Evolutionary conservation across 2,329 filamentous ascomycete species (phyloP), one percentile per base, ranked within the genome.

Genomic region (Diplodia seriata): DNA sequence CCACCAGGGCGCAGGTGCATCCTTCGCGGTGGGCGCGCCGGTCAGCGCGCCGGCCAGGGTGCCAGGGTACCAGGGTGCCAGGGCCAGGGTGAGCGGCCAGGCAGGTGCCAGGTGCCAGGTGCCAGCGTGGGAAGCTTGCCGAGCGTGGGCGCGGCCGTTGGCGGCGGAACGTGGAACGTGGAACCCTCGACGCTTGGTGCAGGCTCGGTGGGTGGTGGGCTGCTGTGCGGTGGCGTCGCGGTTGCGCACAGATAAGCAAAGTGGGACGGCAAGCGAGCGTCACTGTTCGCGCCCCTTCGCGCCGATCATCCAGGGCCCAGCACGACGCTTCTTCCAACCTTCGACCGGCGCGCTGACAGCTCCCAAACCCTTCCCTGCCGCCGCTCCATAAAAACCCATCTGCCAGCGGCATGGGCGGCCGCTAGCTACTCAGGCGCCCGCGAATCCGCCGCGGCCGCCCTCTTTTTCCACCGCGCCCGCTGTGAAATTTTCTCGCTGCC

Each of bases 301-400:
- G 64, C 43, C 64, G 64, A 67, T 67, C 64, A 67, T 67, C 26
- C 12, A 55, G 53, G n/a, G 20, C 61, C 43, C 33, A 40, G 55
- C 54, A 67, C 31, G 40, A 62, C 66, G 66, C 66, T 67, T 67
- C 56, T 61, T 67, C 56, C 55, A 62, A 67, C 66, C 62, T 65
- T 65, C 62, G 62, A 43, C 62, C 62, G 54, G 53, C 29, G 64
- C 53, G 29, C 53, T 29, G 26, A 20, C 50, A 33, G 29, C 26
- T 36, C 29, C 61, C 55, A 18, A 29, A 20, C 9, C 31, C 14
- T 61, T 61, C 54, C 66, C 55, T 61, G 55, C 56, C 33, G 33
- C 55, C 36, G 29, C 55, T 67, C 66, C 66, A 62, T 62, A 67
- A 54, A 53, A 64, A 40, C 12, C 62, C 50, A 40, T 55, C 49